A percentile compares a stretch with the other conserved stretches of the same genome.
phyloP scores from a whole-genome alignment of 1,284 basidiomycete species.

The Amylostereum chailletii region DNA sequence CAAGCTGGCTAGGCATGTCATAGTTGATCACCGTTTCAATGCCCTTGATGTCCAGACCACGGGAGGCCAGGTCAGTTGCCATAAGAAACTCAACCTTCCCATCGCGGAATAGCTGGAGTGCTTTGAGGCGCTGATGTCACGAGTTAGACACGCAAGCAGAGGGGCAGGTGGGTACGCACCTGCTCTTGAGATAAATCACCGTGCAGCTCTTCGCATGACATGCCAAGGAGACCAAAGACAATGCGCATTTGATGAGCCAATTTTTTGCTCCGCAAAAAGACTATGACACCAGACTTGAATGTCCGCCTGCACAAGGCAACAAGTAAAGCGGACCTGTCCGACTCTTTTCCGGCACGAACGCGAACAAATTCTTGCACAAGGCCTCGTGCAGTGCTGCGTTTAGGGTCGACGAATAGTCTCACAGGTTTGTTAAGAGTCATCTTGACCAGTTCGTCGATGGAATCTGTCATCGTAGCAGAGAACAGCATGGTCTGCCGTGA shows the following conservation, averaged over 20 bases:
- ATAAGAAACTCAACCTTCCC: slow-evolving; percentile 83
- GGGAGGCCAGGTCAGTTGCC: slow-evolving; percentile 92
- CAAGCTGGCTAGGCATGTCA: slow-evolving; percentile 92
- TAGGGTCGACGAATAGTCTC: slow-evolving; percentile 92
- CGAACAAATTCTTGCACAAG: slow-evolving; percentile 94
- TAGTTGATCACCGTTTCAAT: slow-evolving; percentile 98
- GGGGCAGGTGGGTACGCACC: slow-evolving; percentile 32
- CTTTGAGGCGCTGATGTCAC: slow-evolving; percentile 63
- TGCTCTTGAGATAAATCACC: slow-evolving; percentile 95
- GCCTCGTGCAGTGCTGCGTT: slow-evolving; percentile 81
- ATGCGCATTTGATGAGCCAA: slow-evolving; percentile 95
- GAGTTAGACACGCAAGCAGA: slow-evolving; percentile 9
- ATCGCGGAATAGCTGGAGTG: slow-evolving; percentile 83
- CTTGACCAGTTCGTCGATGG: slow-evolving; percentile 86
- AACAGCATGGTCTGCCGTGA: slow-evolving; percentile 97
- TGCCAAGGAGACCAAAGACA: slow-evolving; percentile 80
- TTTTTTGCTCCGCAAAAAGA: slow-evolving; percentile 95
- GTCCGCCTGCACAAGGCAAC: slow-evolving; percentile 82
- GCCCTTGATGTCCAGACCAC: slow-evolving; percentile 95
- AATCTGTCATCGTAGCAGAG: slow-evolving; percentile 97
- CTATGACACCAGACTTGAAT: slow-evolving; percentile 78
- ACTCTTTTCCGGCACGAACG: slow-evolving; percentile 70
- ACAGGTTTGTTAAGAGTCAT: slow-evolving; percentile 91
- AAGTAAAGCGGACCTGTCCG: slow-evolving; percentile 78
- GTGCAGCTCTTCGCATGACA: slow-evolving; percentile 89